Evolutionary conservation across 176 grass and related monocot genomes (phyloP).

Genomic region (Elaeis guineensis): DNA sequence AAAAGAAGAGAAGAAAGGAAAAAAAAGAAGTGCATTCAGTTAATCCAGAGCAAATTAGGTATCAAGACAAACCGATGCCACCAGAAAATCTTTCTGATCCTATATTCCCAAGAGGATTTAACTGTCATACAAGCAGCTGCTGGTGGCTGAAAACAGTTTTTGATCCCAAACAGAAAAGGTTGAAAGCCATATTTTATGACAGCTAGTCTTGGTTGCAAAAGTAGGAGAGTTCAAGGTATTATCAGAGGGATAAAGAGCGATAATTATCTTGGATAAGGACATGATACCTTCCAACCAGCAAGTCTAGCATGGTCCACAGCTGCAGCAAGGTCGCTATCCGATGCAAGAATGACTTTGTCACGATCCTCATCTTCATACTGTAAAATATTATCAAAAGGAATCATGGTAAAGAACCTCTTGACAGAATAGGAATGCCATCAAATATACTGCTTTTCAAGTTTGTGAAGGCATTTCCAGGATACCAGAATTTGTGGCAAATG

Average conservation of each 20-base stretch:
- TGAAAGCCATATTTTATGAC: no score
- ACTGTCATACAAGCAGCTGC: no score
- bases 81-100: no score
- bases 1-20: background rate
- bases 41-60: background rate
- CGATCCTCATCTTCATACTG: constrained; percentile 84
- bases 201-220: no score
- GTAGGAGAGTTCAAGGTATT: no score
- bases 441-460: no score
- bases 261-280: no score
- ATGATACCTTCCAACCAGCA: constrained; percentile 68
- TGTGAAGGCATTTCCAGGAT: background rate
- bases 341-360: constrained; percentile 69
- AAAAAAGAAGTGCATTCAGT: background rate
- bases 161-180: no score
- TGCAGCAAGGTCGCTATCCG: constrained; percentile 53
- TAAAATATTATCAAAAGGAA: background rate
- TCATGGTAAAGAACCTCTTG: constrained; percentile 5
- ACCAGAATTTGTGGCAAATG: constrained; percentile 56
- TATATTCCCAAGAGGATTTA: no score
- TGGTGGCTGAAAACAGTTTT: no score
- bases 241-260: no score
- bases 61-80: no score
- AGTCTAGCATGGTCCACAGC: constrained; percentile 75
- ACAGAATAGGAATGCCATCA: background rate